phyloP scores from a whole-genome alignment of 306 rosid species.

The Lathyrus sativus region DNA sequence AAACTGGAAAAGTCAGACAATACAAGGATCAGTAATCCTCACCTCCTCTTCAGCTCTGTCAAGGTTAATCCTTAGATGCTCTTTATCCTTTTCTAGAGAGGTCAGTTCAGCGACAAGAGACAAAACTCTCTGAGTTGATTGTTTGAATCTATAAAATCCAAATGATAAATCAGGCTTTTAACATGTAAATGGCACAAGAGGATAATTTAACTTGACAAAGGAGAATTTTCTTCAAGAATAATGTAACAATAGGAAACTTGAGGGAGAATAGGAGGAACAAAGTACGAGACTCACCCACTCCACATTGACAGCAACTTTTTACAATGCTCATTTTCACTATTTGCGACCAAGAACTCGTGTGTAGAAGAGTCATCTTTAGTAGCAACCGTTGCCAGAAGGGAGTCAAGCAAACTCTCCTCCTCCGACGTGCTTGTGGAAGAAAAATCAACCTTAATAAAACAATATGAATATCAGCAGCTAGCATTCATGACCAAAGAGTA shows the following conservation, averaged over 20 bases:
- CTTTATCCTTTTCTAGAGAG: conserved; percentile 73
- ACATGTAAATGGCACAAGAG: no score
- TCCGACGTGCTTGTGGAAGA: conserved; percentile 41
- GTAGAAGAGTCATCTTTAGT: conserved; percentile 50
- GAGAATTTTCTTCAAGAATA: background rate
- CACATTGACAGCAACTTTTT: conserved; percentile 66
- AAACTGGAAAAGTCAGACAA: background rate
- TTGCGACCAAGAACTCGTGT: conserved; percentile 59
- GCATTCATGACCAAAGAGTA: background rate
- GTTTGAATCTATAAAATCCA: conserved; percentile 66
- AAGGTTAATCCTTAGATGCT: conserved; percentile 71
- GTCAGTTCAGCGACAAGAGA: conserved; percentile 67
- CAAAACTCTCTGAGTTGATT: conserved; percentile 58
- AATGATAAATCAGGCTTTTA: conserved; percentile 24
- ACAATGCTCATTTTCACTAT: conserved; percentile 55
- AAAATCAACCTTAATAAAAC: conserved; percentile 54
- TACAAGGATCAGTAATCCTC: conserved; percentile 9
- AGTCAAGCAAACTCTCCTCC: conserved; percentile 67
- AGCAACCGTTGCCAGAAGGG: conserved; percentile 56
- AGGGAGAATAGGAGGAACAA: background rate
- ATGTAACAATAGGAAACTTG: background rate
- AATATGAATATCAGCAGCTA: conserved; percentile 14
- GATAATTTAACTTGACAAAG: no score
- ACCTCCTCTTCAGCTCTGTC: conserved; percentile 90
- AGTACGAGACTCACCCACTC: conserved; percentile 56